These are phyloP conservation scores for Elymus sibiricus DNA, from an alignment of 176 grass and related monocot genomes.

Conservation along the genomic window DNA sequence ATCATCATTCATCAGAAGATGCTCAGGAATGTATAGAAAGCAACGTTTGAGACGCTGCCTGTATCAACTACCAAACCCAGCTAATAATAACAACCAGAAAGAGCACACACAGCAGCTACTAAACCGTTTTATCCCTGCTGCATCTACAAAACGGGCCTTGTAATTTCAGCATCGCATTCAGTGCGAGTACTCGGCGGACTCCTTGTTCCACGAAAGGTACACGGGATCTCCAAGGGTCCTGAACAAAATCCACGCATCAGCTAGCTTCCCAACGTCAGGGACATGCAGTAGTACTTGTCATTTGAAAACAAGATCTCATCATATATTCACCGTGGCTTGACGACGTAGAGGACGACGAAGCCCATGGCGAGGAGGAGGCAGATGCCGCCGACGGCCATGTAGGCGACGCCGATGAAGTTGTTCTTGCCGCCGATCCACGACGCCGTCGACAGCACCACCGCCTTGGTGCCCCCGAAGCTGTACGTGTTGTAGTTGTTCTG, in stretches of 20 bases:
- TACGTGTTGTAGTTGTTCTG: slow-evolving; percentile 98
- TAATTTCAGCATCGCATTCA: slow-evolving; percentile 3
- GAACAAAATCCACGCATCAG: slow-evolving; percentile 10
- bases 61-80: too few relatives aligned
- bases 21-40: too few relatives aligned
- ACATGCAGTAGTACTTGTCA: too few relatives aligned
- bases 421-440: slow-evolving; percentile 90
- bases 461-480: slow-evolving; percentile 80
- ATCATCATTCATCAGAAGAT: too few relatives aligned
- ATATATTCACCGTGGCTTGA: slow-evolving; percentile 69
- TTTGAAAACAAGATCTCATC: background rate
- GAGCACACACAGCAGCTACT: too few relatives aligned
- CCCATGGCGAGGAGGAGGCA: slow-evolving; percentile 61
- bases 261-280: too few relatives aligned
- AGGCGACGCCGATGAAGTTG: slow-evolving; percentile 75
- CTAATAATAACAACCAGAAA: too few relatives aligned
- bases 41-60: too few relatives aligned
- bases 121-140: too few relatives aligned
- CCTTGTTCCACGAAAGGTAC: slow-evolving; percentile 88
- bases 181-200: slow-evolving; percentile 19
- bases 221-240: slow-evolving; percentile 82
- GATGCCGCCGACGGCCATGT: slow-evolving; percentile 60
- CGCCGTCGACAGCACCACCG: slow-evolving; percentile 79
- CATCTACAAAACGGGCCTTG: background rate
- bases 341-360: slow-evolving; percentile 62